Evolutionary conservation across 2,329 filamentous ascomycete species (phyloP).

Genomic region (Penicillium sumatraense): DNA sequence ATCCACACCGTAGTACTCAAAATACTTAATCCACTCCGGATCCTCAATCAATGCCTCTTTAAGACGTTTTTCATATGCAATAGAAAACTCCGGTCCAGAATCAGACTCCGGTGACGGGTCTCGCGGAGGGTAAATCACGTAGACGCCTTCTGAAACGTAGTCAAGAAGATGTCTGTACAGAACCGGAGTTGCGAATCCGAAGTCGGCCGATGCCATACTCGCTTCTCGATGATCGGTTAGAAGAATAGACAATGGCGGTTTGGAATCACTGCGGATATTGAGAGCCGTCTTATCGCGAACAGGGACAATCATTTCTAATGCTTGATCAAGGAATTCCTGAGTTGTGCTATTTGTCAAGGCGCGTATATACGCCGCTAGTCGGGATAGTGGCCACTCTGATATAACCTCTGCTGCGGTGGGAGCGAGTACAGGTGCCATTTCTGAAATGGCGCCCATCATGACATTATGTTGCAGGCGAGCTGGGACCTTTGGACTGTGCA

Average conservation of each 20-base stretch:
- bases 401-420: conserved; percentile 40
- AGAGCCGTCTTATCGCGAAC: conserved; percentile 44
- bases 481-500: conserved; percentile 39
- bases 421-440: neutral
- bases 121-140: conserved; percentile 33
- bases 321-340: conserved; percentile 33
- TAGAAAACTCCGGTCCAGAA: conserved; percentile 37
- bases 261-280: conserved; percentile 38
- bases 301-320: conserved; percentile 37
- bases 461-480: conserved; percentile 44
- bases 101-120: neutral
- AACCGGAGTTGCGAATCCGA: conserved; percentile 43
- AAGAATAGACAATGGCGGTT: conserved; percentile 42
- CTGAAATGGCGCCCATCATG: conserved; percentile 27
- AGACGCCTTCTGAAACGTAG: conserved; percentile 27
- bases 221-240: conserved; percentile 45
- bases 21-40: conserved; percentile 41
- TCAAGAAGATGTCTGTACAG: conserved; percentile 41
- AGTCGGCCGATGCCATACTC: conserved; percentile 34
- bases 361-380: conserved; percentile 46
- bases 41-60: conserved; percentile 38
- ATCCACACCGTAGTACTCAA: conserved; percentile 46
- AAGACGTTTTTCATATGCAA: conserved; percentile 43
- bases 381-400: conserved; percentile 40
- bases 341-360: conserved; percentile 42